Percentiles rank a stretch among this genome's conserved stretches.
Evolutionary conservation across 495 filamentous ascomycete species (phyloP).

Genomic region (Aspergillus sclerotiicarbonarius): DNA sequence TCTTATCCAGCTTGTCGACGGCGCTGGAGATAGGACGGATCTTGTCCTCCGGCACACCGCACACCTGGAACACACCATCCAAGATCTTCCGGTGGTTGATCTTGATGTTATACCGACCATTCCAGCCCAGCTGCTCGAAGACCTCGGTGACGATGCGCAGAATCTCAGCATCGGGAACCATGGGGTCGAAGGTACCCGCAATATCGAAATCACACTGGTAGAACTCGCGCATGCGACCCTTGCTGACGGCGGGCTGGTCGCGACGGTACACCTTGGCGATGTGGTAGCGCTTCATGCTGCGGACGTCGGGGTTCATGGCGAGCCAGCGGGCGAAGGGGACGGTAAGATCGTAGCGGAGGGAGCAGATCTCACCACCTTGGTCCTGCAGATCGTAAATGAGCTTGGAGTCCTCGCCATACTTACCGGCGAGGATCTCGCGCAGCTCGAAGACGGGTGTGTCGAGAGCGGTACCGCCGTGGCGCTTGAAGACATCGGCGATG

Average conservation of each 20-base stretch:
- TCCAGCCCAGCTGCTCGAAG: constrained; percentile 74
- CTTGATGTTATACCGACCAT: constrained; percentile 77
- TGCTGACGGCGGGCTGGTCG: constrained; percentile 76
- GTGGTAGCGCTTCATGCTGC: constrained; percentile 82
- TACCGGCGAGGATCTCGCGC: constrained; percentile 75
- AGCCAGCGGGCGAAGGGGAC: constrained; percentile 89
- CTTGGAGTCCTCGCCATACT: constrained; percentile 91
- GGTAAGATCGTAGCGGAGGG: constrained; percentile 86
- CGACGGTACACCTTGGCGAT: constrained; percentile 85
- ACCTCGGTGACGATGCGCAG: constrained; percentile 80
- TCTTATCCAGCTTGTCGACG: constrained; percentile 95
- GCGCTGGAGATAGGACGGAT: constrained; percentile 84
- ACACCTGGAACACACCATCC: constrained; percentile 88
- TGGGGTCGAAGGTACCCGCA: constrained; percentile 84
- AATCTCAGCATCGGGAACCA: constrained; percentile 95
- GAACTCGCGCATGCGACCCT: constrained; percentile 93
- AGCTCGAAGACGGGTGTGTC: constrained; percentile 85
- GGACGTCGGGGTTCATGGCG: constrained; percentile 73
- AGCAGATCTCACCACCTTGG: constrained; percentile 82
- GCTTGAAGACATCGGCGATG: constrained; percentile 83
- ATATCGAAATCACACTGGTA: constrained; percentile 99
- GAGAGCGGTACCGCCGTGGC: constrained; percentile 80
- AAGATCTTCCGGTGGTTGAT: constrained; percentile 94
- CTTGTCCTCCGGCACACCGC: constrained; percentile 82
- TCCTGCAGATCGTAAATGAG: constrained; percentile 87